Conservation (phyloP, 2,329 filamentous ascomycete genomes). For the Aspergillus tanneri region DNA sequence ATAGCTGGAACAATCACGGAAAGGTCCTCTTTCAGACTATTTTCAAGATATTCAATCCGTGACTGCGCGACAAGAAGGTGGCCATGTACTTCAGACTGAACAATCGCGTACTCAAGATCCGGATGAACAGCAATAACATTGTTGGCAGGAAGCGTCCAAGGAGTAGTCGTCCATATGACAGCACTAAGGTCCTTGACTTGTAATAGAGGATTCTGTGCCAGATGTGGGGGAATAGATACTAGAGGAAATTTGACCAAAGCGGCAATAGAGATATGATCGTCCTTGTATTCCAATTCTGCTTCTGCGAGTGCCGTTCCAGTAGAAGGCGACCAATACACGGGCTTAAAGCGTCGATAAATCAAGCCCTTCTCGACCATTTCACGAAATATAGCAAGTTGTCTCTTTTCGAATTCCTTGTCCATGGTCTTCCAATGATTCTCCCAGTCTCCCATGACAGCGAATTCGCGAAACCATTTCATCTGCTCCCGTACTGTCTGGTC, state of each 20-base stretch:
- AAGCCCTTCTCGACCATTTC: constrained; percentile 62
- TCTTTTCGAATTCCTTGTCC: constrained; percentile 61
- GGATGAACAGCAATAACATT: constrained; percentile 79
- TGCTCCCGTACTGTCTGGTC: constrained; percentile 57
- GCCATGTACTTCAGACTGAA: constrained; percentile 57
- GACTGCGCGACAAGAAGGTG: constrained; percentile 70
- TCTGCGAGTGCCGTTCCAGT: constrained; percentile 63
- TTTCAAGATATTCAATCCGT: constrained; percentile 60
- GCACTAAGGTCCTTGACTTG: constrained; percentile 62
- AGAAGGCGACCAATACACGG: constrained; percentile 67
- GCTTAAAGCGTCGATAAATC: constrained; percentile 62
- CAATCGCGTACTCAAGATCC: constrained; percentile 70
- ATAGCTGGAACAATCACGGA: constrained; percentile 58
- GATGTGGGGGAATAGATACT: constrained; percentile 44
- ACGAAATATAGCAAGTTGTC: constrained; percentile 59
- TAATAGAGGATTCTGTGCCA: constrained; percentile 43
- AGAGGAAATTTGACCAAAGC: constrained; percentile 76
- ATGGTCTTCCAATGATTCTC: constrained; percentile 62
- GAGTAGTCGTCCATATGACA: constrained; percentile 98
- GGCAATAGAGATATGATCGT: constrained; percentile 59
- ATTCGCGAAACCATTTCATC: constrained; percentile 58
- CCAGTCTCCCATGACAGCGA: constrained; percentile 66
- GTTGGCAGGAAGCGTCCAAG: constrained; percentile 95
- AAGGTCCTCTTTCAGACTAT: constrained; percentile 52
- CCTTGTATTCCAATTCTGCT: constrained; percentile 65